These are phyloP conservation scores for Suaeda aralocaspica DNA, from an alignment of 148 eudicot genomes.

Conservation along the genomic window DNA sequence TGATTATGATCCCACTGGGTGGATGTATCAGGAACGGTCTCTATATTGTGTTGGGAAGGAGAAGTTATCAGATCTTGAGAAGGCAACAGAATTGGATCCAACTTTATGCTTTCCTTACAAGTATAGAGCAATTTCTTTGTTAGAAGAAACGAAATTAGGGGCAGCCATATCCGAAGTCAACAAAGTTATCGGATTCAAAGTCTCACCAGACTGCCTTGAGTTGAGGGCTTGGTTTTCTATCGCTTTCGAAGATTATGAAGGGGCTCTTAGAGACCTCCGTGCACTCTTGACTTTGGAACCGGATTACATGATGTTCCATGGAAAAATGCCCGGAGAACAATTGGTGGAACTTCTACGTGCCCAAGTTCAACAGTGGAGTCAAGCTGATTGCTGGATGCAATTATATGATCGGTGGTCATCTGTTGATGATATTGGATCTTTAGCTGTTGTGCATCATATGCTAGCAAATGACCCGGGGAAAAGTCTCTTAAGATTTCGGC, in stretches of 20 bases:
- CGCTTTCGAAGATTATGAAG: slow-evolving; percentile 61
- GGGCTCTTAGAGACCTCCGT: slow-evolving; percentile 67
- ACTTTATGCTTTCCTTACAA: slow-evolving; percentile 71
- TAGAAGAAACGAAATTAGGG: slow-evolving; percentile 46
- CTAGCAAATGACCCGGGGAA: slow-evolving; percentile 67
- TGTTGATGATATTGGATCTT: slow-evolving; percentile 87
- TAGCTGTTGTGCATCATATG: slow-evolving; percentile 84
- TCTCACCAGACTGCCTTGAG: slow-evolving; percentile 76
- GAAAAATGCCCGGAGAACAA: slow-evolving; percentile 59
- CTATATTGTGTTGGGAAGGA: slow-evolving; percentile 65
- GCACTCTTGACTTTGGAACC: slow-evolving; percentile 76
- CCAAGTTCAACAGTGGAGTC: slow-evolving; percentile 56
- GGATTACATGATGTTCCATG: slow-evolving; percentile 57
- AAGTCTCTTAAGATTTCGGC: slow-evolving; percentile 73
- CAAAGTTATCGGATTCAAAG: slow-evolving; percentile 64
- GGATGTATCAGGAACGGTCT: slow-evolving; percentile 92
- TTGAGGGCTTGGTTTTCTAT: slow-evolving; percentile 78
- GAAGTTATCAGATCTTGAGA: slow-evolving; percentile 55
- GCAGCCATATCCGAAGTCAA: slow-evolving; percentile 63
- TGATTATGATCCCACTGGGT: slow-evolving; percentile 60
- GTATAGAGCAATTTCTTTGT: slow-evolving; percentile 58
- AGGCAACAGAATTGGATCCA: slow-evolving; percentile 69
- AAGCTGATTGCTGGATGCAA: slow-evolving; percentile 87
- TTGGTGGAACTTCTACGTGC: slow-evolving; percentile 53
- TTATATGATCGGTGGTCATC: slow-evolving; percentile 82